A percentile compares a stretch with the other conserved stretches of the same genome.
These are phyloP conservation scores for Dissophora globulifera DNA, from an alignment of 192 early-diverging fungal species.

Conservation along the genomic window DNA sequence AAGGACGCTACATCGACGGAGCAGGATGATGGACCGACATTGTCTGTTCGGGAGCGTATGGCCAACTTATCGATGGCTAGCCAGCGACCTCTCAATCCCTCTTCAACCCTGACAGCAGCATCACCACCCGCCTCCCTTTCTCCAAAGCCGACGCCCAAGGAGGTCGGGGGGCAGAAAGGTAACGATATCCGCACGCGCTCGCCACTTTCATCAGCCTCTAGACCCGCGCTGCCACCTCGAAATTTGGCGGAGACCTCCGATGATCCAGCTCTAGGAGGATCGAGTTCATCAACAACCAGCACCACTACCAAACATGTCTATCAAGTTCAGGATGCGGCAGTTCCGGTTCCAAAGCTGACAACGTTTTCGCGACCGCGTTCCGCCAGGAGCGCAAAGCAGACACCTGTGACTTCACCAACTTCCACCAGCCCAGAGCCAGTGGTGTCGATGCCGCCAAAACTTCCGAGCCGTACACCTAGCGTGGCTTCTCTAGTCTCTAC, in stretches of 20 bases:
- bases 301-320: slow-evolving; percentile 4
- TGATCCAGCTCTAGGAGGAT: background rate
- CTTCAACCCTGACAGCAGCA: slow-evolving; percentile 3
- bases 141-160: slow-evolving; percentile 16
- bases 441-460: slow-evolving; percentile 23
- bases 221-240: slow-evolving; percentile 26
- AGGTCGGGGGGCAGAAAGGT: background rate
- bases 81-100: slow-evolving; percentile 5
- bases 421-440: background rate
- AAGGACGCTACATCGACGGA: background rate
- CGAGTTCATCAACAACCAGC: slow-evolving; percentile 1
- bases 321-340: slow-evolving; percentile 28
- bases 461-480: slow-evolving; percentile 7
- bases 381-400: slow-evolving; percentile 40
- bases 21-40: background rate
- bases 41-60: slow-evolving; percentile 43
- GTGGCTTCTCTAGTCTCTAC: background rate
- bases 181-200: slow-evolving; percentile 13
- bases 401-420: background rate
- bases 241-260: slow-evolving; percentile 24
- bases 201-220: slow-evolving; percentile 37
- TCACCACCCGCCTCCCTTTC: slow-evolving; percentile 16
- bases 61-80: slow-evolving; percentile 25
- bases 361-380: slow-evolving; percentile 55
- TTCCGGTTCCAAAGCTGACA: slow-evolving; percentile 41